These are phyloP conservation scores for Nannizzia gypsea DNA, from an alignment of 2,329 filamentous ascomycete genomes.

Conservation along the genomic window DNA sequence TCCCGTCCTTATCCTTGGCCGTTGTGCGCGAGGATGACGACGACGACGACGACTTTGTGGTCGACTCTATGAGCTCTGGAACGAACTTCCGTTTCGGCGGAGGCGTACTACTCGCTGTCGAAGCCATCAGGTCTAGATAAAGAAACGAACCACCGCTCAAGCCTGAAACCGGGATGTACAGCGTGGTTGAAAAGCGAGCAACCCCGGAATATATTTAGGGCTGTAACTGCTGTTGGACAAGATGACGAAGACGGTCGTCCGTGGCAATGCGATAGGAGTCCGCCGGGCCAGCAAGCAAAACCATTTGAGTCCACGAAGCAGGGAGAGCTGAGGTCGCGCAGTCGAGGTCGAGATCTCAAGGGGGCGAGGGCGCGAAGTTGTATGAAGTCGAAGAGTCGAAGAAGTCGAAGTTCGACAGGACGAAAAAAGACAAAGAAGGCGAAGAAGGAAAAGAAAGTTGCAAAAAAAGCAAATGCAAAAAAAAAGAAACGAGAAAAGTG, in stretches of 20 bases:
- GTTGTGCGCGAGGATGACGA: neutral
- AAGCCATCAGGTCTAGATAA: neutral
- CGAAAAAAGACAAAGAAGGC: neutral
- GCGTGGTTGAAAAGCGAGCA: neutral
- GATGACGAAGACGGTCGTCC: neutral
- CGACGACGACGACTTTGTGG: slow-evolving; percentile 7
- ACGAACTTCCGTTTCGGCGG: slow-evolving; percentile 9
- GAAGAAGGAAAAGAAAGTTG: neutral
- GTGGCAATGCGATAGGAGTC: neutral
- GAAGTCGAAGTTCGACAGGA: neutral
- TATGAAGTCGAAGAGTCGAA: neutral
- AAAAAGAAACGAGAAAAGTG: no score
- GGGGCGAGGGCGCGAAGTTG: neutral
- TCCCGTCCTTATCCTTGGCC: neutral
- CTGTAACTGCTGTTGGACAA: neutral
- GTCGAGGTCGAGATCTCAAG: no score
- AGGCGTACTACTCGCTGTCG: neutral
- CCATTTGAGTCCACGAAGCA: neutral
- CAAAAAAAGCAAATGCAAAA: no score
- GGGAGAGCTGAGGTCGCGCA: neutral
- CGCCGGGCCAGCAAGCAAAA: neutral
- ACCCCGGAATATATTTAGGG: neutral
- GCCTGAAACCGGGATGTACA: neutral
- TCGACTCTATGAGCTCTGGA: slow-evolving; percentile 12
- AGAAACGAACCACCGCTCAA: neutral